These are phyloP conservation scores for Penicillium ochrochloron DNA, from an alignment of 495 filamentous ascomycete species.

Conservation along the genomic window DNA sequence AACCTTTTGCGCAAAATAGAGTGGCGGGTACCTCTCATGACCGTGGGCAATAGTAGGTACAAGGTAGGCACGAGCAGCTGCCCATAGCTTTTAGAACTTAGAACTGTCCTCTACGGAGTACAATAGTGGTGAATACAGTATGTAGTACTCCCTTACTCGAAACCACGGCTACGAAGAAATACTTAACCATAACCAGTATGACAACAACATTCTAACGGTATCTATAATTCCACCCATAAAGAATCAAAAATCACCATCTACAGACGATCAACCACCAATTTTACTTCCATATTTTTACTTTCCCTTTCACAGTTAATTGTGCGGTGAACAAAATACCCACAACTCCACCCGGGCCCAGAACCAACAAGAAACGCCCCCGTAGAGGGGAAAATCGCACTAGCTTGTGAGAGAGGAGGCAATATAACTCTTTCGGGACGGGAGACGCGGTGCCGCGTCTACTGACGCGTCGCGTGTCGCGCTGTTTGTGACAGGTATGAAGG, in stretches of 20 bases:
- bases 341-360: background rate
- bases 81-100: background rate
- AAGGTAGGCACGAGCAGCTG: background rate
- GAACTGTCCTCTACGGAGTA: background rate
- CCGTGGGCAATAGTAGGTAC: too few species aligned
- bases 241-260: background rate
- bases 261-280: background rate
- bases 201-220: too few species aligned
- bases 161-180: background rate
- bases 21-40: background rate
- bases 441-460: conserved; percentile 9
- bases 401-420: conserved; percentile 13
- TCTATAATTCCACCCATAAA: background rate
- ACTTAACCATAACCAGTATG: background rate
- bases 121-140: background rate
- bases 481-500: background rate
- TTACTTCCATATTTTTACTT: background rate
- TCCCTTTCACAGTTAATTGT: conserved; percentile 17
- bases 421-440: conserved; percentile 21
- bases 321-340: conserved; percentile 19
- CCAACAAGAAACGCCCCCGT: background rate
- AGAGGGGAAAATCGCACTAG: background rate
- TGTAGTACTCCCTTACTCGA: background rate
- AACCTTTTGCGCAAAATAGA: background rate
- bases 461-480: conserved; percentile 18